A percentile compares a stretch with the other conserved stretches of the same genome.
Evolutionary conservation across 768 basidiomycete genomes (phyloP).

Genomic region (Trametes cingulata): DNA sequence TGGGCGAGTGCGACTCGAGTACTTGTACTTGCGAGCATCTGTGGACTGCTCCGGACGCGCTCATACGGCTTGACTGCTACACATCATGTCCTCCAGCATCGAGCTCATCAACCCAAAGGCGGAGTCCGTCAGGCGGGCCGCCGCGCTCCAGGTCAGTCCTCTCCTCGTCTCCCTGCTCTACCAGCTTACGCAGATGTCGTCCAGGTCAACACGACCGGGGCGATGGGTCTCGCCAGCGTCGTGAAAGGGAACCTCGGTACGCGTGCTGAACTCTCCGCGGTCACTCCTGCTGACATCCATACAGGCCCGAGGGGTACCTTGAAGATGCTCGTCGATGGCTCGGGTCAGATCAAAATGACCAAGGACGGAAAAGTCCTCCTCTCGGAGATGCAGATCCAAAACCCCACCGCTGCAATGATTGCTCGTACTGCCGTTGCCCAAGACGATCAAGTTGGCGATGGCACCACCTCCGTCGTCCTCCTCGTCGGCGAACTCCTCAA

Average conservation of each 20-base stretch:
- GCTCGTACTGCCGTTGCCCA: conserved; percentile 98
- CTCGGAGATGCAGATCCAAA: conserved; percentile 99
- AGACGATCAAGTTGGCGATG: conserved; percentile 99
- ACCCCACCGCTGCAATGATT: conserved; percentile 99
- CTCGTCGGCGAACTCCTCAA: conserved; percentile 95
- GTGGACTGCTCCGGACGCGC: neutral
- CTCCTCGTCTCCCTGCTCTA: neutral
- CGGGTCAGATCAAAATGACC: conserved; percentile 99
- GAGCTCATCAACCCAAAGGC: conserved; percentile 97
- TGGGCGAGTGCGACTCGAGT: neutral
- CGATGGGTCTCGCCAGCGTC: conserved; percentile 95
- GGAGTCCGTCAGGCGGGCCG: conserved; percentile 87
- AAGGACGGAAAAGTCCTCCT: conserved; percentile 99
- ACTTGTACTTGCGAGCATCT: no score
- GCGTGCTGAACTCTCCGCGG: conserved; percentile 21
- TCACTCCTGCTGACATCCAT: conserved; percentile 6
- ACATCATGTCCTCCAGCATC: conserved; percentile 59
- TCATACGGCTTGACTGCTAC: neutral
- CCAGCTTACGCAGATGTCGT: conserved; percentile 13
- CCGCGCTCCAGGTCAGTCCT: conserved; percentile 80
- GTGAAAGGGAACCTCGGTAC: conserved; percentile 96
- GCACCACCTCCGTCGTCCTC: conserved; percentile 95
- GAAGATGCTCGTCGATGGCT: conserved; percentile 99
- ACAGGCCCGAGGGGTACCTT: conserved; percentile 94
- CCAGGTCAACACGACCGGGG: conserved; percentile 89